phyloP scores from a whole-genome alignment of 192 early-diverging fungal species.

The Chytriomyces sp. region DNA sequence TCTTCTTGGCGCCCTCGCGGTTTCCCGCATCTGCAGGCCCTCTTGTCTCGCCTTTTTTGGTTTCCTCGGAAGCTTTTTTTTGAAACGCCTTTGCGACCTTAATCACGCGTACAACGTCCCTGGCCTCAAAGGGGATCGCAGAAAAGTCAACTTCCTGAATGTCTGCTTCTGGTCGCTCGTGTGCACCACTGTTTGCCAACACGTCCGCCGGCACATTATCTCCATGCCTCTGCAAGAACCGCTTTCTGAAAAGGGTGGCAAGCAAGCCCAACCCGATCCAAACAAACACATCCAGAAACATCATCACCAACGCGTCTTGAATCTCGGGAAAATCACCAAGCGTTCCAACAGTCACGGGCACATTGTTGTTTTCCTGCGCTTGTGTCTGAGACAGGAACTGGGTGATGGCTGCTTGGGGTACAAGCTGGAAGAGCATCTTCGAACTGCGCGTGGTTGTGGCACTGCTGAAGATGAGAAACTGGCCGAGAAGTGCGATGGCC shows the following conservation, averaged over 20 bases:
- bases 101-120: background rate
- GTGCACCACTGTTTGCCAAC: background rate
- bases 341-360: background rate
- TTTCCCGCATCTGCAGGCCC: background rate
- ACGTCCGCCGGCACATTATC: background rate
- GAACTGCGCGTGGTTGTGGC: background rate
- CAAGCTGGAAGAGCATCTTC: background rate
- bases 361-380: background rate
- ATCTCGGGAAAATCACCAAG: background rate
- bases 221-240: background rate
- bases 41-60: background rate
- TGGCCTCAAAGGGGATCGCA: background rate
- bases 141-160: background rate
- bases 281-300: background rate
- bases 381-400: background rate
- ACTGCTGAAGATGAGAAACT: background rate
- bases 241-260: background rate
- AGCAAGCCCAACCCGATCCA: background rate
- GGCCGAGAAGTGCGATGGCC: background rate
- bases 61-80: background rate
- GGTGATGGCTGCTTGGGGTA: background rate
- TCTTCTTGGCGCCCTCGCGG: background rate
- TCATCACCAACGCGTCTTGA: background rate
- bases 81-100: background rate
- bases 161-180: background rate